Percentiles rank a stretch among this genome's conserved stretches.
These are phyloP conservation scores for Boletellus emodensis DNA, from an alignment of 768 basidiomycete species.

Conservation along the genomic window DNA sequence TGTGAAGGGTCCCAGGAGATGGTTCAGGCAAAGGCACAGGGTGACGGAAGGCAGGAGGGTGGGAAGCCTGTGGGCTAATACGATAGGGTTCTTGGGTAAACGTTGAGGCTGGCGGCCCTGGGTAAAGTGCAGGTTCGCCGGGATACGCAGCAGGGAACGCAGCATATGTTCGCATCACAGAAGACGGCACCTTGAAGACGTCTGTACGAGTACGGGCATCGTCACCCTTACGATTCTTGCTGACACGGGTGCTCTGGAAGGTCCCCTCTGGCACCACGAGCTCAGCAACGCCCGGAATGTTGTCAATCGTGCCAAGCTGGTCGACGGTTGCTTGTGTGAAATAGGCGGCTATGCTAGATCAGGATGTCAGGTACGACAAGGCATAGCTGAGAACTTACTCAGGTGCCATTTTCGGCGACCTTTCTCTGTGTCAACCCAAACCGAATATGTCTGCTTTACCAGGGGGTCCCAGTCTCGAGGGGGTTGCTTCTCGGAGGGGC, in stretches of 20 bases:
- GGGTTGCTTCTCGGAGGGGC: constrained; percentile 45
- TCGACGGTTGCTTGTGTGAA: constrained; percentile 77
- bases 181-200: constrained; percentile 30
- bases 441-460: constrained; percentile 83
- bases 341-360: constrained; percentile 62
- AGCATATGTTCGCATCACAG: constrained; percentile 38
- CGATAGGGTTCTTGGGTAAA: constrained; percentile 26
- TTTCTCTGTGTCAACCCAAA: constrained; percentile 62
- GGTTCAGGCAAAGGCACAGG: constrained; percentile 27
- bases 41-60: constrained; percentile 17
- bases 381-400: constrained; percentile 43
- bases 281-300: constrained; percentile 53
- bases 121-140: constrained; percentile 22
- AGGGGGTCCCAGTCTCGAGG: constrained; percentile 63
- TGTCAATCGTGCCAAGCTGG: constrained; percentile 66
- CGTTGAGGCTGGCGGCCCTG: constrained; percentile 18
- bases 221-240: constrained; percentile 46
- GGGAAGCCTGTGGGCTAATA: constrained; percentile 21
- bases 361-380: constrained; percentile 13
- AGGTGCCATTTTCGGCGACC: constrained; percentile 80
- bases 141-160: constrained; percentile 37
- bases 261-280: constrained; percentile 62
- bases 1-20: constrained; percentile 16
- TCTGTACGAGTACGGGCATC: constrained; percentile 32
- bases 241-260: constrained; percentile 64